Base-by-base conservation (phyloP, 306 rosid species). In the Arachis hypogaea region DNA sequence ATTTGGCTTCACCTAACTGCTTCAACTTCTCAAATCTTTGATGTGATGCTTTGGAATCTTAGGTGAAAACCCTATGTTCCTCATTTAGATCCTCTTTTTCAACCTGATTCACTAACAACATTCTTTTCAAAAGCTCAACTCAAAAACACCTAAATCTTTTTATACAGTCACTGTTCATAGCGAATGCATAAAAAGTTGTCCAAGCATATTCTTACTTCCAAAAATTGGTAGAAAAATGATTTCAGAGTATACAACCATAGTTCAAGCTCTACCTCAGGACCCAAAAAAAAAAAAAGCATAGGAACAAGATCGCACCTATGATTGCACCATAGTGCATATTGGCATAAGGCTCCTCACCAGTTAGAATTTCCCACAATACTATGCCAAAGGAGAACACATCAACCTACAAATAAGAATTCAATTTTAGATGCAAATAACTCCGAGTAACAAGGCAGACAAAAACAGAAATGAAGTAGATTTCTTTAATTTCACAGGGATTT, bases 281-380 rank as follows among this genome's bases (percentile, higher is more conserved):
- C 45, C 59, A 63, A 14, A 66, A 72, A 60, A 60, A 63, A 60
- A 60, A 63, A 40, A 14, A 68, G 59, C 18, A 18, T 59, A 46
- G 71, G 63, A 29, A 64, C 41, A 16, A 65, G 68, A 56, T 67
- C 69, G 59, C 41, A 93, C 98, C 97, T 80, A 93, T 93, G 66
- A 93, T 93, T 63, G 92, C 98, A 69, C 97, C 98, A 64, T 90
- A 93, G 79, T 91, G 98, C 98, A 93, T 93, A 81, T 93, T 91
- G 76, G 97, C 98, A 58, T 93, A 93, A 5, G 98, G 98, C 85
- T 93, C 98, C 83, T 93, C 97, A 33, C 98, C 93, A 0, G 97
- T 93, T 66, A 93, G 93, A 83, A 93, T 91, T 84, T 93, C 98
- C 98, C 98, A 93, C 30, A 93, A 66, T 55, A 91, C 97, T 47